These are phyloP conservation scores for Sparassis latifolia DNA, from an alignment of 1,284 basidiomycete species.

Conservation along the genomic window DNA sequence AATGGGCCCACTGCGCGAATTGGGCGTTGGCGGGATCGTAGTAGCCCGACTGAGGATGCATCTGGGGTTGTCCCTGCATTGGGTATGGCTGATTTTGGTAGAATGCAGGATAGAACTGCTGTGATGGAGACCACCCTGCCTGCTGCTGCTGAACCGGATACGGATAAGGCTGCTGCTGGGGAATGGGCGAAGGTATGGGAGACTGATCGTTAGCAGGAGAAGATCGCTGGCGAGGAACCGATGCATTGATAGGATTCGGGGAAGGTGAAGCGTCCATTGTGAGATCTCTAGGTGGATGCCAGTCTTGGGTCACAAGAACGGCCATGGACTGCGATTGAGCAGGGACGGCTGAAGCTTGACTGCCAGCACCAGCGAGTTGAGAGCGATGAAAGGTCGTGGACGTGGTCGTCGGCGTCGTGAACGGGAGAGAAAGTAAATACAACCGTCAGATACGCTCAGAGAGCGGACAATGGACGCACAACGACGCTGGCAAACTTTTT, in stretches of 20 bases:
- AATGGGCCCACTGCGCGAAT: conserved; percentile 79
- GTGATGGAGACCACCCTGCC: conserved; percentile 57
- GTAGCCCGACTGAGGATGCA: conserved; percentile 46
- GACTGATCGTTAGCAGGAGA: conserved; percentile 47
- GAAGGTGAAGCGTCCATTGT: conserved; percentile 49
- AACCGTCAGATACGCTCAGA: not conserved
- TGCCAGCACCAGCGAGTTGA: not conserved
- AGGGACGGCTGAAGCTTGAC: conserved; percentile 10
- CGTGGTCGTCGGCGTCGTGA: not conserved
- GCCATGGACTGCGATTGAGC: conserved; percentile 52
- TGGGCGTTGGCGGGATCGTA: conserved; percentile 74
- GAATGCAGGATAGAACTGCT: conserved; percentile 68
- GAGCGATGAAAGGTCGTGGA: not conserved
- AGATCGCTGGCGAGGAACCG: conserved; percentile 44
- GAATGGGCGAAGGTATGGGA: conserved; percentile 23
- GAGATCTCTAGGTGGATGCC: conserved; percentile 56
- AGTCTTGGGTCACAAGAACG: conserved; percentile 68
- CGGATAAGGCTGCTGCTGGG: conserved; percentile 31
- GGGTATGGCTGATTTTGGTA: conserved; percentile 60
- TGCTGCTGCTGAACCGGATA: conserved; percentile 36
- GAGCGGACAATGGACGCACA: conserved; percentile 1
- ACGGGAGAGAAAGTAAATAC: not conserved
- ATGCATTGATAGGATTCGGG: conserved; percentile 28
- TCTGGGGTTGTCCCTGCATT: conserved; percentile 38
- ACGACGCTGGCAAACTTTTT: not conserved